Base-by-base conservation (phyloP, 1,284 basidiomycete species). In the Gymnopus androsaceus region DNA sequence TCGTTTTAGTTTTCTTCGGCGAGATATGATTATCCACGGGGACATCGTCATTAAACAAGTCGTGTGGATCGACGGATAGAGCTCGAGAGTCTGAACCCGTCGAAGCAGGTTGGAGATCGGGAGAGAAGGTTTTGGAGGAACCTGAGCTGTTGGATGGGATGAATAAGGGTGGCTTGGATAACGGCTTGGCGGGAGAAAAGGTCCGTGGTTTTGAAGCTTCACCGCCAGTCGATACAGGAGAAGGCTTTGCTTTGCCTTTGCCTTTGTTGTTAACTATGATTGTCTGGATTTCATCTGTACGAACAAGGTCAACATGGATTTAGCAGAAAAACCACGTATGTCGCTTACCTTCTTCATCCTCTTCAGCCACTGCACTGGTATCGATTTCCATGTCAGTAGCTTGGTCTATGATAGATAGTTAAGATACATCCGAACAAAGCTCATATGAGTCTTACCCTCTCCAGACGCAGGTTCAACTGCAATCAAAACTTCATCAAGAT, bases 11-110 rank as follows among this genome's bases (percentile, higher is more conserved):
- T 17, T 53, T 53, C 44, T 23, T 45, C 6, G 51, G 41, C 27
- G 51, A 53, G n/a, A 42, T 42, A 19, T 45, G 46, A 19, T n/a
- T n/a, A n/a, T 53, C 41, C 1, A 53, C 51, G 30, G 30, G 8
- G 4, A 53, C 6, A 33, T 28, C 33, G 4, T 53, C 51, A 37
- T 46, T 37, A n/a, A 53, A 53, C 17, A 53, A 14, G 17, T 53
- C 36, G 28, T 37, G 33, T 19, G 42, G 42, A 40, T 53, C 41
- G 12, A 25, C 19, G n/a, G 6, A 25, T 19, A 7, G 17, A 28
- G 21, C 2, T 25, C 5, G 23, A 12, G 2, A 15, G n/a, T 3
- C 12, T 9, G 33, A 21, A 27, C 21, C 12, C 8, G 46, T 11
- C 25, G 48, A 17, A 17, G 36, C 36, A 14, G 48, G n/a, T 8